Evolutionary conservation across 352 stramenopile species (phyloP), one percentile per base, ranked within the genome.

Genomic region (Phytophthora aleatoria): DNA sequence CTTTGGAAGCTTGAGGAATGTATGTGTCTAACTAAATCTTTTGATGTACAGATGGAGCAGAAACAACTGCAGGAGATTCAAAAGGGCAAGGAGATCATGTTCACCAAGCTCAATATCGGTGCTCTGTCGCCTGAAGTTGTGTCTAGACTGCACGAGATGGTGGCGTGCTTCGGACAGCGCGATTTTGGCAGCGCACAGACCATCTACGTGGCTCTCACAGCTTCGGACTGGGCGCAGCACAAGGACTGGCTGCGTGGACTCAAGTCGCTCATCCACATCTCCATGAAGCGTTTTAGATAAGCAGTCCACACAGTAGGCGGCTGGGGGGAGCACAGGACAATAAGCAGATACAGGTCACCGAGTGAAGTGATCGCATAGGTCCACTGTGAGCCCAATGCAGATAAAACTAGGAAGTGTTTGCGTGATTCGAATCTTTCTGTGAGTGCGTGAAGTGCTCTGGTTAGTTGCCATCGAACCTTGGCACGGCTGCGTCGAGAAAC

Each of bases 241-340:
- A 99, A 99, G 81, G 97, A 99, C 85, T 99, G 96, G 96, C 87
- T 99, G 61, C 98, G 98, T 71, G 96, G 95, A 12, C 83, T 98
- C 73, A 99, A 99, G 73, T 95, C 92, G 69, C 82, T 99, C 65
- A 92, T 98, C 70, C 94, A 98, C 70, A 95, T 99, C 55, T 94
- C 84, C 49, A 90, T 92, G 74, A 96, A 96, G 81, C 85, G 85
- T 43, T 92, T 94, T 88, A 89, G 84, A 88, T 93, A 91, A 89
- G 68, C 61, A 61, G 50, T 57, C 27, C 35, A 42, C 38, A 30
- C 24, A 51, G 47, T 47, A 45, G 47, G 50, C n/a, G 45, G 64
- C 12, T 52, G 38, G 20, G 42, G 48, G 30, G 59, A 24, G 7
- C 54, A 35, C 36, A 57, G 43, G 50, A 50, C 57, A 49, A 16